phyloP scores from a whole-genome alignment of 345 rosid species.

The Salix arbutifolia region DNA sequence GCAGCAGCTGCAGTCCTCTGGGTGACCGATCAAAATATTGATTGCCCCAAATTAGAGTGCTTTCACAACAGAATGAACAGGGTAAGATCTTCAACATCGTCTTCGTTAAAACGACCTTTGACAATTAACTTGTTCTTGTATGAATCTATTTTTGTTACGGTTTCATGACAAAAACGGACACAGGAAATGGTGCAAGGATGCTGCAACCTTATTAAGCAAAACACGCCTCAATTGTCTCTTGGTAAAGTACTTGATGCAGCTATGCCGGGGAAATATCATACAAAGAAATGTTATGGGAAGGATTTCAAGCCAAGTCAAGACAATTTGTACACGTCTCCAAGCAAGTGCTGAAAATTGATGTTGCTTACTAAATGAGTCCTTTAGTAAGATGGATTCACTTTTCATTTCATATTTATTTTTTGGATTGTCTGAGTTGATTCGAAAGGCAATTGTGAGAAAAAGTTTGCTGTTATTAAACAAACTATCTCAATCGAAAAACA shows the following conservation, averaged over 20 bases:
- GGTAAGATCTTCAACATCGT: slow-evolving; percentile 5
- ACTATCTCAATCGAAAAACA: too few relatives aligned
- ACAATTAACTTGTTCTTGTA: too few relatives aligned
- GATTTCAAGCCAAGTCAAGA: background rate
- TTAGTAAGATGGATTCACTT: too few relatives aligned
- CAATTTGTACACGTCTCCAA: background rate
- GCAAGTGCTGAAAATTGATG: background rate
- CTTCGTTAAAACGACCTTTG: too few relatives aligned
- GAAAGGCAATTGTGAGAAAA: too few relatives aligned
- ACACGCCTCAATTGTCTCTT: background rate
- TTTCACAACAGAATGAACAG: slow-evolving; percentile 24
- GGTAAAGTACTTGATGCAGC: slow-evolving; percentile 7
- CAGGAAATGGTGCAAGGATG: slow-evolving; percentile 38
- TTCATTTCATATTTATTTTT: too few relatives aligned
- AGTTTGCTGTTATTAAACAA: too few relatives aligned
- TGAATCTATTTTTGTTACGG: too few relatives aligned
- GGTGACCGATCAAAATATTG: slow-evolving; percentile 14
- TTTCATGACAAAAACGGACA: background rate
- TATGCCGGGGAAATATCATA: slow-evolving; percentile 9
- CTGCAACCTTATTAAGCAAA: slow-evolving; percentile 16
- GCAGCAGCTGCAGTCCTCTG: slow-evolving; percentile 33
- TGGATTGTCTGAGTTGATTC: too few relatives aligned
- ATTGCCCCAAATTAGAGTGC: slow-evolving; percentile 19
- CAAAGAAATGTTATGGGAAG: background rate
- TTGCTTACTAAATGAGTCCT: background rate